Percentiles rank a stretch among this genome's conserved stretches.
These are phyloP conservation scores for Stagonosporopsis cucurbitacearum DNA, from an alignment of 2,329 filamentous ascomycete genomes.

Conservation along the genomic window DNA sequence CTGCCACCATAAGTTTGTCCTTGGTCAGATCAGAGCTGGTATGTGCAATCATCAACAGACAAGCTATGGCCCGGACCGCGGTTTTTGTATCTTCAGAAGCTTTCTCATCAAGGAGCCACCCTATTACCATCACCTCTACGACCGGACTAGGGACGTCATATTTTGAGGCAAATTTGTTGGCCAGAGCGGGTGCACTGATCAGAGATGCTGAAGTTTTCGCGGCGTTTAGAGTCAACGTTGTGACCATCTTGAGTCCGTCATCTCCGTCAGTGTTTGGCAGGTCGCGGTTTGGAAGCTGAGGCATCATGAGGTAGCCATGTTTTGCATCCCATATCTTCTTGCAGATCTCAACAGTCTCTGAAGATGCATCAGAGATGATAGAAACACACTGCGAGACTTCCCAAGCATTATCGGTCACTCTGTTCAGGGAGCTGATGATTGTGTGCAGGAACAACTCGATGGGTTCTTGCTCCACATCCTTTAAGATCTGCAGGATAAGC, in stretches of 20 bases:
- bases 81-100: constrained; percentile 19
- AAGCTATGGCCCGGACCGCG: constrained; percentile 29
- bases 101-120: constrained; percentile 30
- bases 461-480: constrained; percentile 12
- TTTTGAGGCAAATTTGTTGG: not conserved
- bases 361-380: constrained; percentile 18
- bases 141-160: constrained; percentile 24
- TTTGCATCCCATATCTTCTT: constrained; percentile 33
- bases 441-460: constrained; percentile 32
- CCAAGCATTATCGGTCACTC: constrained; percentile 14
- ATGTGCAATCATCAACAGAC: constrained; percentile 26
- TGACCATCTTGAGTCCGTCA: not conserved
- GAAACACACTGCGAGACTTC: constrained; percentile 24
- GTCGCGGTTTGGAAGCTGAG: constrained; percentile 9
- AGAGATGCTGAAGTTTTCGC: not conserved
- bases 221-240: not conserved
- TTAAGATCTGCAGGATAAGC: constrained; percentile 27
- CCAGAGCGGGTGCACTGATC: not conserved
- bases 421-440: constrained; percentile 20
- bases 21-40: constrained; percentile 17
- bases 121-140: constrained; percentile 34
- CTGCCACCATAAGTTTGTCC: constrained; percentile 25
- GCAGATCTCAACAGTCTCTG: constrained; percentile 27
- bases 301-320: constrained; percentile 22
- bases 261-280: not conserved